A percentile compares a stretch with the other conserved stretches of the same genome.
phyloP scores from a whole-genome alignment of 192 early-diverging fungal genomes.

The Rhizophlyctis rosea region DNA sequence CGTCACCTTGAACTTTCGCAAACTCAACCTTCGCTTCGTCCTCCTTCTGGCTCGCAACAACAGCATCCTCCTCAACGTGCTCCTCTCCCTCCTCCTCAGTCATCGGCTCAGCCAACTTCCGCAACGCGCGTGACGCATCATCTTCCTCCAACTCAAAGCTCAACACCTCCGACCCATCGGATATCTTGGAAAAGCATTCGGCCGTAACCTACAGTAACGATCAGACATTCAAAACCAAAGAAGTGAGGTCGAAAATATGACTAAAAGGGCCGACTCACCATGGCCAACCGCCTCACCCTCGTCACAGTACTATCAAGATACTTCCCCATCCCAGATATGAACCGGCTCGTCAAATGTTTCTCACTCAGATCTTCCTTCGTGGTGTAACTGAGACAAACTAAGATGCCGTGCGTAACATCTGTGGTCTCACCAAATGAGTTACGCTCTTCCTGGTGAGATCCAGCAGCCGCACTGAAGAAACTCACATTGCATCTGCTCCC shows the following conservation, averaged over 20 bases:
- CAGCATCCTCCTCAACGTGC: neutral
- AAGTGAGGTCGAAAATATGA: too few relatives aligned
- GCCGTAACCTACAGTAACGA: slow-evolving; percentile 1
- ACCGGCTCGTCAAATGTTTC: neutral
- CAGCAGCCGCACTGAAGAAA: neutral
- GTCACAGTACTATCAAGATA: neutral
- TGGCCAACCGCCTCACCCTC: neutral
- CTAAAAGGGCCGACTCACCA: too few relatives aligned
- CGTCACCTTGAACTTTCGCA: too few relatives aligned
- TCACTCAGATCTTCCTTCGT: neutral
- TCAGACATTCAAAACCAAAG: too few relatives aligned
- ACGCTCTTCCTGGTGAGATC: too few relatives aligned
- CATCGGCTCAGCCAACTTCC: neutral
- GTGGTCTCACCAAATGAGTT: too few relatives aligned
- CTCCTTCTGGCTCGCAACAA: too few relatives aligned
- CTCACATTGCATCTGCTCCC: neutral
- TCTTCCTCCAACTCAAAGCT: neutral
- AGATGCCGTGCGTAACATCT: neutral
- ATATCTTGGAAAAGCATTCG: neutral
- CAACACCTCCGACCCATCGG: neutral
- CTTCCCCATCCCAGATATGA: neutral
- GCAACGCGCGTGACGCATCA: neutral
- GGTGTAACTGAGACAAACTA: neutral
- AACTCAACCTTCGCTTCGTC: too few relatives aligned
- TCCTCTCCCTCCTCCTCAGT: neutral